phyloP scores from a whole-genome alignment of 768 basidiomycete species.

The Fistulinella prunicolor region DNA sequence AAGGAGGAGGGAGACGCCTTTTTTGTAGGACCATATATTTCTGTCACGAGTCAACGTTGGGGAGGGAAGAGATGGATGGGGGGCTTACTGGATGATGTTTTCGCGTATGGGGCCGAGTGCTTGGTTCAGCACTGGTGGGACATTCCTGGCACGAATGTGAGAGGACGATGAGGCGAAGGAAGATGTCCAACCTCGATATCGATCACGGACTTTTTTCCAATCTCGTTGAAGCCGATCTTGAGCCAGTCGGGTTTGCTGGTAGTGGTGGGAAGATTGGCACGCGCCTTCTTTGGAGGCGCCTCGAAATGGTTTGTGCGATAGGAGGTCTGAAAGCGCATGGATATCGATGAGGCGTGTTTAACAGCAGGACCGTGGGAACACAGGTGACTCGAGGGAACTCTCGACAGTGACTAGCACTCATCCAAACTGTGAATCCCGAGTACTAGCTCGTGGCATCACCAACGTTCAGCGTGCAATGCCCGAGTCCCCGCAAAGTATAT shows the following conservation, averaged over 20 bases:
- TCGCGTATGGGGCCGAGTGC: constrained; percentile 59
- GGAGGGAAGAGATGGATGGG: neutral
- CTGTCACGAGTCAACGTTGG: constrained; percentile 39
- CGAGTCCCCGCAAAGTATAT: too few species aligned
- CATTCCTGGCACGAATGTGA: constrained; percentile 65
- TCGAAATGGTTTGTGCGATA: too few species aligned
- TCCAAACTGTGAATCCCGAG: too few species aligned
- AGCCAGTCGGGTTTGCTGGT: constrained; percentile 60
- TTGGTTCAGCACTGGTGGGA: constrained; percentile 75
- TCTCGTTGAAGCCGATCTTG: constrained; percentile 86
- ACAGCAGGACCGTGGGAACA: too few species aligned
- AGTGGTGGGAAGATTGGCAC: neutral
- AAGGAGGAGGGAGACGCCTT: constrained; percentile 85
- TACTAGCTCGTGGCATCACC: too few species aligned
- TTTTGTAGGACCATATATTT: constrained; percentile 76
- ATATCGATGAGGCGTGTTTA: too few species aligned
- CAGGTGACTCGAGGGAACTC: too few species aligned
- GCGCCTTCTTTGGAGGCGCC: constrained; percentile 52
- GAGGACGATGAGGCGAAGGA: neutral
- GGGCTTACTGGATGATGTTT: constrained; percentile 62
- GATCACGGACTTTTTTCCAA: constrained; percentile 68
- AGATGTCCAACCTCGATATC: constrained; percentile 80
- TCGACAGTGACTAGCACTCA: too few species aligned
- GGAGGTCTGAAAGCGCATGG: too few species aligned
- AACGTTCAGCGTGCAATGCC: too few species aligned